A percentile compares a stretch with the other conserved stretches of the same genome.
phyloP scores from a whole-genome alignment of 2,329 filamentous ascomycete genomes.

The Thelonectria rubi region DNA sequence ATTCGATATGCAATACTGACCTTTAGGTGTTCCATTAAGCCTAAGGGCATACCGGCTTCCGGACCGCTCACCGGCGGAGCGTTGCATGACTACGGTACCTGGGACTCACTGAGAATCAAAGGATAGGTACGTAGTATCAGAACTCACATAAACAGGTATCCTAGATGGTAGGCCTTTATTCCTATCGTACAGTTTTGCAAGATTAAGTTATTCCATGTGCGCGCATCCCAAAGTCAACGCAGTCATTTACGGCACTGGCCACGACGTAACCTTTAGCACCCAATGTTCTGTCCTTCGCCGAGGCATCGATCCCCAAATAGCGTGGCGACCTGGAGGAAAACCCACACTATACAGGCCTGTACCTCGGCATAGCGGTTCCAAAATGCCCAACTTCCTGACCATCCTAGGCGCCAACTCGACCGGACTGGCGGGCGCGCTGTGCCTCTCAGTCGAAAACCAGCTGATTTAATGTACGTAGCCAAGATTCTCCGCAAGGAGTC shows the following conservation, averaged over 20 bases:
- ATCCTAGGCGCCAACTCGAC: conserved; percentile 6
- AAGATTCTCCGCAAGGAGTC: conserved; percentile 13
- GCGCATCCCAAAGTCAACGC: conserved; percentile 9
- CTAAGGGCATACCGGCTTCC: too few species aligned
- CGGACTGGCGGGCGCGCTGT: conserved; percentile 3
- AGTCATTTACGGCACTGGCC: conserved; percentile 9
- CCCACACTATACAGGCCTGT: conserved; percentile 7
- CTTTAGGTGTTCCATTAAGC: too few species aligned
- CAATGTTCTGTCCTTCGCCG: conserved; percentile 7
- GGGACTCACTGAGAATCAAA: too few species aligned
- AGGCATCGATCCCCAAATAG: background rate
- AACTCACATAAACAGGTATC: conserved; percentile 13
- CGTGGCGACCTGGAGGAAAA: conserved; percentile 8
- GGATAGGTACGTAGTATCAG: too few species aligned
- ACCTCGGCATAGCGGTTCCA: conserved; percentile 5
- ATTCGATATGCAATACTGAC: too few species aligned
- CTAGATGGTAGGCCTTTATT: background rate
- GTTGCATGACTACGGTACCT: too few species aligned
- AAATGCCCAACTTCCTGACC: conserved; percentile 6
- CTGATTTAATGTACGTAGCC: conserved; percentile 9
- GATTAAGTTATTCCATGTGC: too few species aligned
- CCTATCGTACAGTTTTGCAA: too few species aligned
- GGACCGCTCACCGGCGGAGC: too few species aligned
- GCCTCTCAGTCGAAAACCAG: conserved; percentile 14
- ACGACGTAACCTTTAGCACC: conserved; percentile 6